Conservation (phyloP, 1,284 basidiomycete species). For the Irpex lacteus region DNA sequence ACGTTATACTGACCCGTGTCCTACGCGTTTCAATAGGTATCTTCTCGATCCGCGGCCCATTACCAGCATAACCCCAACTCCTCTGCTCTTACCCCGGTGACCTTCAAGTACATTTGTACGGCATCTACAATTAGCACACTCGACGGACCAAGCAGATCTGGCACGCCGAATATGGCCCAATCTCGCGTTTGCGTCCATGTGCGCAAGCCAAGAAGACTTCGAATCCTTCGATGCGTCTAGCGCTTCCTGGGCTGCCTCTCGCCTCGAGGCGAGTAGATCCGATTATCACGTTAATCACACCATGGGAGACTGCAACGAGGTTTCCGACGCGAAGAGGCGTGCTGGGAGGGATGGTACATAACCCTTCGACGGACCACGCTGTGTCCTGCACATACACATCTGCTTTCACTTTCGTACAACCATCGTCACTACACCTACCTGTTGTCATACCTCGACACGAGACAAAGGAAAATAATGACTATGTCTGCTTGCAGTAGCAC, state of each 20-base stretch:
- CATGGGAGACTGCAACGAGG: conserved; percentile 10
- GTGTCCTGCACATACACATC: background rate
- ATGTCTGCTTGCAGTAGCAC: conserved; percentile 14
- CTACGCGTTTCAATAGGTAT: background rate
- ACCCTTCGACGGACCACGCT: background rate
- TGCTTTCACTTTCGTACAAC: background rate
- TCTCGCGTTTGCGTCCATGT: background rate
- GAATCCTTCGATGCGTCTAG: background rate
- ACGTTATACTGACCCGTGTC: background rate
- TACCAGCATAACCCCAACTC: background rate
- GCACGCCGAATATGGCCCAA: background rate
- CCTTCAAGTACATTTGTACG: background rate
- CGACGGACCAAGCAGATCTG: background rate
- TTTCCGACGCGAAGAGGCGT: conserved; percentile 10
- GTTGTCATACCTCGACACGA: background rate
- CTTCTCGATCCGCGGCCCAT: background rate
- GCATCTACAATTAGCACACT: background rate
- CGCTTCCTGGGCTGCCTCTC: conserved; percentile 1
- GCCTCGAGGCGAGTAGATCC: conserved; percentile 10
- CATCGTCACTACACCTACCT: background rate
- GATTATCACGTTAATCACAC: conserved; percentile 8
- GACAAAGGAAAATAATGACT: background rate
- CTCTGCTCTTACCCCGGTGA: background rate
- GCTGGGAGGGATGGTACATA: conserved; percentile 9
- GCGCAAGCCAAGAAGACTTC: background rate